These are phyloP conservation scores for Trichoderma guizhouense DNA, from an alignment of 2,329 filamentous ascomycete species.

Conservation along the genomic window DNA sequence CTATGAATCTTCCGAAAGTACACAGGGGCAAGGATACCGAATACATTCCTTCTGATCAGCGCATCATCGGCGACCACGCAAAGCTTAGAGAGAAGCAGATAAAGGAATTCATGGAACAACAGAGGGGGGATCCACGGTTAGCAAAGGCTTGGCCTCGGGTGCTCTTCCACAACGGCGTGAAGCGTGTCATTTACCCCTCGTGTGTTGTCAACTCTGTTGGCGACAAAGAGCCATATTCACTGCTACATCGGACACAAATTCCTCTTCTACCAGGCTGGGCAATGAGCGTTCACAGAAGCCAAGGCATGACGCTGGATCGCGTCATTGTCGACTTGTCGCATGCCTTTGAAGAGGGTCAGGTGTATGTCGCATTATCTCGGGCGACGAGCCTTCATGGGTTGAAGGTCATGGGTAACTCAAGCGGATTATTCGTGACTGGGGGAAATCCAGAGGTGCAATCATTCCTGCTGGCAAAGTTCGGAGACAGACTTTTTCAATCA, in stretches of 20 bases:
- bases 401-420: constrained; percentile 18
- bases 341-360: constrained; percentile 56
- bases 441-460: constrained; percentile 3
- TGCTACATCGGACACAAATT: constrained; percentile 51
- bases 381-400: constrained; percentile 21
- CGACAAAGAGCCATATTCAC: constrained; percentile 38
- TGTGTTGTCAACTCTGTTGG: constrained; percentile 49
- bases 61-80: not conserved
- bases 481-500: not conserved
- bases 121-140: not conserved
- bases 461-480: not conserved
- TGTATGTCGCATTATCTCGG: constrained; percentile 47
- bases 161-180: constrained; percentile 47
- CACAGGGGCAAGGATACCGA: not conserved
- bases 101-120: not conserved
- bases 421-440: not conserved
- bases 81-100: not conserved
- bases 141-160: constrained; percentile 34
- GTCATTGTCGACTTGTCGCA: constrained; percentile 52
- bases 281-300: constrained; percentile 60
- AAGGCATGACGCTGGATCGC: constrained; percentile 60
- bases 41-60: not conserved
- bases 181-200: constrained; percentile 47
- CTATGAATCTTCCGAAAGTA: not conserved
- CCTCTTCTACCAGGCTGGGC: constrained; percentile 60